A percentile compares a stretch with the other conserved stretches of the same genome.
Conservation (phyloP, 2,329 filamentous ascomycete genomes). For the Scleromitrula shiraiana region DNA sequence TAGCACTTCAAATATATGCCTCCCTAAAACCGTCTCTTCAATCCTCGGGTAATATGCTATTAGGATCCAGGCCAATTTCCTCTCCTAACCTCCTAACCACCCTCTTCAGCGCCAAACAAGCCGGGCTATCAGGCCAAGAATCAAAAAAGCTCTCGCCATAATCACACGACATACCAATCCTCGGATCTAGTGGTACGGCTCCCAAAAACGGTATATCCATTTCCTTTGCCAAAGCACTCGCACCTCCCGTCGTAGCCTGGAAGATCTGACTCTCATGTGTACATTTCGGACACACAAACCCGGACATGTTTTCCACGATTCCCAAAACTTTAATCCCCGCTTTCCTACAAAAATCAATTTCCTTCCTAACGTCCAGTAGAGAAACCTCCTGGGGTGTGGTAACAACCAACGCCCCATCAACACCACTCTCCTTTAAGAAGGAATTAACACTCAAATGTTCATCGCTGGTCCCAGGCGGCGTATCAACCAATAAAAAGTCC, state of each 20-base stretch:
- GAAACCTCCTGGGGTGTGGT: conserved; percentile 94
- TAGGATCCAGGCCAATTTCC: conserved; percentile 44
- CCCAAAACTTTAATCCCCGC: conserved; percentile 83
- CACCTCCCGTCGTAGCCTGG: conserved; percentile 82
- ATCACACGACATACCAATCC: conserved; percentile 94
- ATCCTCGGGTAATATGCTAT: conserved; percentile 5
- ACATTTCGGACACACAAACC: conserved; percentile 93
- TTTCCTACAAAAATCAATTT: conserved; percentile 96
- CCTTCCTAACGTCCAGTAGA: conserved; percentile 87
- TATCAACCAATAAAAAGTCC: conserved; percentile 90
- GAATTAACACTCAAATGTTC: conserved; percentile 93
- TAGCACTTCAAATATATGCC: too few species aligned
- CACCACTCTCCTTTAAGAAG: conserved; percentile 81
- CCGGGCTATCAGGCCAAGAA: conserved; percentile 85
- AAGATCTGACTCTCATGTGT: conserved; percentile 80
- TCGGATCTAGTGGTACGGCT: conserved; percentile 80
- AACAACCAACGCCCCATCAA: conserved; percentile 87
- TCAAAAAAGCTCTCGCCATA: conserved; percentile 97
- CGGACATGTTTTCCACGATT: conserved; percentile 95
- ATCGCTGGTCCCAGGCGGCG: conserved; percentile 88
- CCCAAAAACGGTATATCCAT: conserved; percentile 85
- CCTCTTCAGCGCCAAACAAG: conserved; percentile 69
- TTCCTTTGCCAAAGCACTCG: conserved; percentile 69
- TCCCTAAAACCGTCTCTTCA: too few species aligned
- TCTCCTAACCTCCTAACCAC: conserved; percentile 69